Evolutionary conservation across 129 eudicot genomes (phyloP), one percentile per base, ranked within the genome.

Genomic region (Rutidosis leptorrhynchoides): DNA sequence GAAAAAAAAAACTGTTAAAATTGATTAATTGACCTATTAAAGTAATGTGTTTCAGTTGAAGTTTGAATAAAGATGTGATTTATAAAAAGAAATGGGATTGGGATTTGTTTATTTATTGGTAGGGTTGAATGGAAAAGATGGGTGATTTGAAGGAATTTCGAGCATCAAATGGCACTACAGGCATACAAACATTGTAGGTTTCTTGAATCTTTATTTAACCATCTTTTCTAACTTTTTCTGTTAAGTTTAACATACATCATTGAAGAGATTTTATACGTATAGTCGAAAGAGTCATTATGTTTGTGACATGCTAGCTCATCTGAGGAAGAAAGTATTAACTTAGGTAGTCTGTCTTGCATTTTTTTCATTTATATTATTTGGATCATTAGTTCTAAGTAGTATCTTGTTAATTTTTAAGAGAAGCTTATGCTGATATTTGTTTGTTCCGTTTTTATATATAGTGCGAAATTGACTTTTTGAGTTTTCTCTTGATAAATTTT

Each of bases 81-180:
- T 14, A 7, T 65, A 57, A 81, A 72, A 68, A 71, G 62, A 55
- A 49, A 71, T 82, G 90, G 82, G 85, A 81, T 78, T 80, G 95
- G 84, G 89, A 81, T 86, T 80, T 70, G 69, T 80, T 72, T 27
- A 27, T 58, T 27, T 74, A 33, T 75, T 67, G 79, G 69, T 75
- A 90, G 97, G 97, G 83, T 60, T 71, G 84, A 87, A 68, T 75
- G 97, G 93, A 81, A 77, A 90, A 79, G 97, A 87, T 87, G 95
- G 97, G 86, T 90, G 97, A 90, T 72, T 14, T 48, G 66, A 78
- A 78, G 89, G 74, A 71, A 49, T 65, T 82, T 33, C 84, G 61
- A 58, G 78, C 83, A 69, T 71, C 82, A 49, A 74, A 83, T 63
- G 83, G 81, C 76, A 72, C 78, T 74, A 71, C 83, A 29, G 70